Conservation (phyloP, 495 filamentous ascomycete genomes). For the Pseudomonodictys pantanalensis region DNA sequence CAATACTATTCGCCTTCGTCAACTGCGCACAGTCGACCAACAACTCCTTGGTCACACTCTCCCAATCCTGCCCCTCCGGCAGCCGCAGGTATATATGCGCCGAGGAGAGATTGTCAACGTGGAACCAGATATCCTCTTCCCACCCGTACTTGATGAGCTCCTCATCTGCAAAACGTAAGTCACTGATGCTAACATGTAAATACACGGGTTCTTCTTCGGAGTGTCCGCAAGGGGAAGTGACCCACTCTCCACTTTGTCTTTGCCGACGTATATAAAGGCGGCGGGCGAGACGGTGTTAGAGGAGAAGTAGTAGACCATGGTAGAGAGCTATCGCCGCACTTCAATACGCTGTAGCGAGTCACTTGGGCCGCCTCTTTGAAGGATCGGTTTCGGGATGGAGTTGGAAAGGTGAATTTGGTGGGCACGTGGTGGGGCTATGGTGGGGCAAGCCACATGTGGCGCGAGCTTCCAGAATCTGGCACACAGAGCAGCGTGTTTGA, state of each 20-base stretch:
- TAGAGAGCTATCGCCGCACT: background rate
- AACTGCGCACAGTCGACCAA: conserved; percentile 87
- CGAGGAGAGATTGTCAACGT: conserved; percentile 94
- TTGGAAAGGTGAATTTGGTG: background rate
- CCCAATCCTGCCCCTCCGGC: conserved; percentile 79
- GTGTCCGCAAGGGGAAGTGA: no score
- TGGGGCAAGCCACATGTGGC: conserved; percentile 5
- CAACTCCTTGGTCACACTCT: conserved; percentile 69
- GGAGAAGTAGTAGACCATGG: conserved; percentile 95
- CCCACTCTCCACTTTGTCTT: conserved; percentile 98
- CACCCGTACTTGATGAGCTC: conserved; percentile 89
- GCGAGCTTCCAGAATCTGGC: no score
- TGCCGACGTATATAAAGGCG: conserved; percentile 91
- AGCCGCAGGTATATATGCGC: conserved; percentile 94
- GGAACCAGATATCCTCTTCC: conserved; percentile 98
- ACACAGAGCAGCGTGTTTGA: no score
- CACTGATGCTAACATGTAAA: background rate
- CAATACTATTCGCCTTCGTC: conserved; percentile 98
- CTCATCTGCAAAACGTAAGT: conserved; percentile 63
- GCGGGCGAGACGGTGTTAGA: conserved; percentile 72
- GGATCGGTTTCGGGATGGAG: background rate
- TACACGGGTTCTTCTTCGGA: no score
- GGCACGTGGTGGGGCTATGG: background rate
- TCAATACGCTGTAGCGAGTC: background rate
- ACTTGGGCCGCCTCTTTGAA: background rate